A percentile compares a stretch with the other conserved stretches of the same genome.
Conservation (phyloP, 1,139 yeast genomes). For the Neolecta irregularis region DNA sequence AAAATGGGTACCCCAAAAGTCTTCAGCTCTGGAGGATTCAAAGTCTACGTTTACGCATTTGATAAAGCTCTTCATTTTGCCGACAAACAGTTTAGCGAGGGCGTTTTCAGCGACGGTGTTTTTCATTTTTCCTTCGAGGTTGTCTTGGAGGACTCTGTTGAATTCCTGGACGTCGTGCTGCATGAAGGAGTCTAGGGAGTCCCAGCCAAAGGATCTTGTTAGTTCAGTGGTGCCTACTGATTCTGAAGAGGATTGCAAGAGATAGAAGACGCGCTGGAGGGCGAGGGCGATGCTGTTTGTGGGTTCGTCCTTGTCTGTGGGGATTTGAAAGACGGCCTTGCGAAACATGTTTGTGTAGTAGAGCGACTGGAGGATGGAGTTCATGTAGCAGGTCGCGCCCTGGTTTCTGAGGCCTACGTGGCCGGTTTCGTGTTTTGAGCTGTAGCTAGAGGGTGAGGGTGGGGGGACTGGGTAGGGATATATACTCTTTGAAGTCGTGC, state of each 20-base stretch:
- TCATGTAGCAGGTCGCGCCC: constrained; percentile 95
- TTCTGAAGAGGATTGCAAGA: constrained; percentile 50
- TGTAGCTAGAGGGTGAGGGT: constrained; percentile 30
- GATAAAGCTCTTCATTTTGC: constrained; percentile 89
- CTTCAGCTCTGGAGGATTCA: constrained; percentile 84
- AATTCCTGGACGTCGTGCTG: constrained; percentile 97
- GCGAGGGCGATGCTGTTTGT: constrained; percentile 59
- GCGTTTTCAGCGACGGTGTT: constrained; percentile 71
- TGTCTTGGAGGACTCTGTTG: constrained; percentile 89
- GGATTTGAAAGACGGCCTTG: constrained; percentile 66
- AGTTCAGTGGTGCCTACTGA: constrained; percentile 77
- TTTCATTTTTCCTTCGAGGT: constrained; percentile 81
- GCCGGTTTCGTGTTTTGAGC: constrained; percentile 77
- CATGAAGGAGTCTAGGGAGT: constrained; percentile 83
- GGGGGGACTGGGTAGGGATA: neutral
- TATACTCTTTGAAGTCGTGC: constrained; percentile 55
- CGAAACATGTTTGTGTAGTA: constrained; percentile 74
- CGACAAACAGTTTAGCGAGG: constrained; percentile 74
- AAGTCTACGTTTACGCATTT: constrained; percentile 90
- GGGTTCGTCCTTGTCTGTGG: constrained; percentile 47
- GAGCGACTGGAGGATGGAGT: constrained; percentile 79
- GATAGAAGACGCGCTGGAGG: constrained; percentile 72
- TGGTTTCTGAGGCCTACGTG: constrained; percentile 87
- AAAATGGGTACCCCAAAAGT: constrained; percentile 46
- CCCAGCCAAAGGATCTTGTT: constrained; percentile 95